These are phyloP conservation scores for Yamadazyma diospyri DNA, from an alignment of 1,139 yeast genomes.

Conservation along the genomic window DNA sequence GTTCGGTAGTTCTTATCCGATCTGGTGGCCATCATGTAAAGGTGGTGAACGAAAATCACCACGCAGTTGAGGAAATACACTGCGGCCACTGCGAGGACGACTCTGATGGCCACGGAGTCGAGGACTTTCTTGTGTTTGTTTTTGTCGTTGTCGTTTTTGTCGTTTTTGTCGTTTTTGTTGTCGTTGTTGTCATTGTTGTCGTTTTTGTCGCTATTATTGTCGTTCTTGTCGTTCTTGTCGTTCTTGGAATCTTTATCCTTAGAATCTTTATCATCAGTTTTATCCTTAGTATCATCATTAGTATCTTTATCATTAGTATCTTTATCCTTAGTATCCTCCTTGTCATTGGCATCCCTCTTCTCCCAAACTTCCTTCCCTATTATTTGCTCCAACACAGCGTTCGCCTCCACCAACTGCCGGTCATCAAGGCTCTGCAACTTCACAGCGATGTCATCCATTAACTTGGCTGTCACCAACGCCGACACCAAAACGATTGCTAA, in stretches of 20 bases:
- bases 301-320: conserved; percentile 6
- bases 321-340: conserved; percentile 7
- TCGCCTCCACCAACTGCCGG: not conserved
- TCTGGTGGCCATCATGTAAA: conserved; percentile 27
- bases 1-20: conserved; percentile 31
- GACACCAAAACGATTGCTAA: no score
- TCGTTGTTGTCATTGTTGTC: conserved; percentile 4
- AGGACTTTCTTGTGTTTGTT: conserved; percentile 9
- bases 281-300: conserved; percentile 6
- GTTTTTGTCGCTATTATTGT: conserved; percentile 6
- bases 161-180: conserved; percentile 6
- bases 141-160: conserved; percentile 7
- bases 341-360: conserved; percentile 4
- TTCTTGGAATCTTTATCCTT: conserved; percentile 6
- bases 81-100: conserved; percentile 30
- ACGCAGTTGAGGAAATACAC: conserved; percentile 31
- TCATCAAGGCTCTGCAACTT: not conserved
- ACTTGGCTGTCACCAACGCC: no score
- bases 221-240: conserved; percentile 6
- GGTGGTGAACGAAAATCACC: conserved; percentile 35
- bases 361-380: not conserved
- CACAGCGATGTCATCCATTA: no score
- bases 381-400: not conserved
- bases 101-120: conserved; percentile 19
- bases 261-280: conserved; percentile 7